phyloP scores from a whole-genome alignment of 192 early-diverging fungal species.

The Backusella sp. region DNA sequence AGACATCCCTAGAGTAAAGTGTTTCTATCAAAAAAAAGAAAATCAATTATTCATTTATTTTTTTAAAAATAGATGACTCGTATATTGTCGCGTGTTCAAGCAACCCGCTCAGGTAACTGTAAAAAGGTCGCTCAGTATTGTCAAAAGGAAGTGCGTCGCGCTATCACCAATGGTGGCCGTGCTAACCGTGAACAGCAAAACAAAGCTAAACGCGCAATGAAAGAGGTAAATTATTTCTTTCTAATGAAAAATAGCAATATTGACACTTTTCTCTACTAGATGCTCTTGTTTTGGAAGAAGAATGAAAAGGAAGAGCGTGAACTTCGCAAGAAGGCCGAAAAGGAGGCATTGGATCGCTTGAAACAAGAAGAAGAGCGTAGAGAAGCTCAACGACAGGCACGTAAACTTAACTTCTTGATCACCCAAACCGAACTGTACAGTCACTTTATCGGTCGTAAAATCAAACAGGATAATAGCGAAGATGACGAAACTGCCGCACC shows the following conservation, averaged over 20 bases:
- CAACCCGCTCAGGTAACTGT: conserved; percentile 55
- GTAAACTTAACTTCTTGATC: conserved; percentile 92
- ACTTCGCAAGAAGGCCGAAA: conserved; percentile 82
- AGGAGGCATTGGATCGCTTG: conserved; percentile 76
- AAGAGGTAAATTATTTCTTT: conserved; percentile 28
- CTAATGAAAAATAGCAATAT: conserved; percentile 20
- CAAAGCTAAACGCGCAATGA: conserved; percentile 63
- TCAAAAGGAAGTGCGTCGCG: conserved; percentile 70
- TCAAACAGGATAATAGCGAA: conserved; percentile 40
- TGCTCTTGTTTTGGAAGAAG: conserved; percentile 89
- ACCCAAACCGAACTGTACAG: conserved; percentile 91
- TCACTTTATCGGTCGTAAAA: conserved; percentile 88
- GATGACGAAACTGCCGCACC: conserved; percentile 28
- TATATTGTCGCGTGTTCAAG: conserved; percentile 44
- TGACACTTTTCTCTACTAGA: conserved; percentile 21
- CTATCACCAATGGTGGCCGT: conserved; percentile 47
- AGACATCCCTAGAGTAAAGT: conserved; percentile 1
- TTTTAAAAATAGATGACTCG: conserved; percentile 36
- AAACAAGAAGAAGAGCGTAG: conserved; percentile 81
- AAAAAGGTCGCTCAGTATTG: conserved; percentile 70
- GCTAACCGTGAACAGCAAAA: conserved; percentile 62
- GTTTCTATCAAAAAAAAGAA: neutral
- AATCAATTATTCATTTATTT: neutral
- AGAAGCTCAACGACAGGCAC: conserved; percentile 77
- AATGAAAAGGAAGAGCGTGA: conserved; percentile 92